phyloP scores from a whole-genome alignment of 108 stramenopile genomes.

The Pseudonitzschia multistriata region DNA sequence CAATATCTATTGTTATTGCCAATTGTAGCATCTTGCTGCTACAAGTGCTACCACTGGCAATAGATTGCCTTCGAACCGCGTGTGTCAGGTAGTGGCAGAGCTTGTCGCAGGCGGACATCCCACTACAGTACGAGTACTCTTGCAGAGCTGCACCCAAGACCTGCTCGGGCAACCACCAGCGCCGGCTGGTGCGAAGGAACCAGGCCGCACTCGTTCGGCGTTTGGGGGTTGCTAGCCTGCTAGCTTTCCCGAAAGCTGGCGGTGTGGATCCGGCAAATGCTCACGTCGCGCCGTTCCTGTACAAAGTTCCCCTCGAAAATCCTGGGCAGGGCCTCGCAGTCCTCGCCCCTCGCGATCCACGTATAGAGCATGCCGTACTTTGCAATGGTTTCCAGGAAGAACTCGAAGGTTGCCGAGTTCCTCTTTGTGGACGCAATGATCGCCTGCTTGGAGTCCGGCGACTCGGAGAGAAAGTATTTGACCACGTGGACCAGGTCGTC shows the following conservation, averaged over 20 bases:
- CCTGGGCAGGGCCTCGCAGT: constrained; percentile 20
- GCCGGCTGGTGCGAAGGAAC: too few species aligned
- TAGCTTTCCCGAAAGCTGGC: neutral
- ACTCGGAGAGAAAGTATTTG: constrained; percentile 32
- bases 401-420: constrained; percentile 50
- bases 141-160: too few species aligned
- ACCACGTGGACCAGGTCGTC: constrained; percentile 41
- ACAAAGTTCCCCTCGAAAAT: constrained; percentile 59
- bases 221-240: too few species aligned
- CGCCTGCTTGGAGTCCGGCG: constrained; percentile 23
- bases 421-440: constrained; percentile 60
- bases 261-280: constrained; percentile 20
- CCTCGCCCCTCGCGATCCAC: constrained; percentile 24
- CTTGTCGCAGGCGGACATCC: too few species aligned
- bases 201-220: too few species aligned
- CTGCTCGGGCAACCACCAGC: too few species aligned
- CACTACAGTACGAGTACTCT: too few species aligned
- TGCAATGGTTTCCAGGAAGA: constrained; percentile 44
- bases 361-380: constrained; percentile 31
- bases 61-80: too few species aligned
- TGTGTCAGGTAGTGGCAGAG: too few species aligned
- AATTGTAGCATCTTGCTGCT: too few species aligned
- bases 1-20: too few species aligned
- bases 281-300: constrained; percentile 55
- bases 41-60: too few species aligned